Percentiles rank a stretch among this genome's conserved stretches.
These are phyloP conservation scores for Penicillium pancosmium DNA, from an alignment of 495 filamentous ascomycete species.

Conservation along the genomic window DNA sequence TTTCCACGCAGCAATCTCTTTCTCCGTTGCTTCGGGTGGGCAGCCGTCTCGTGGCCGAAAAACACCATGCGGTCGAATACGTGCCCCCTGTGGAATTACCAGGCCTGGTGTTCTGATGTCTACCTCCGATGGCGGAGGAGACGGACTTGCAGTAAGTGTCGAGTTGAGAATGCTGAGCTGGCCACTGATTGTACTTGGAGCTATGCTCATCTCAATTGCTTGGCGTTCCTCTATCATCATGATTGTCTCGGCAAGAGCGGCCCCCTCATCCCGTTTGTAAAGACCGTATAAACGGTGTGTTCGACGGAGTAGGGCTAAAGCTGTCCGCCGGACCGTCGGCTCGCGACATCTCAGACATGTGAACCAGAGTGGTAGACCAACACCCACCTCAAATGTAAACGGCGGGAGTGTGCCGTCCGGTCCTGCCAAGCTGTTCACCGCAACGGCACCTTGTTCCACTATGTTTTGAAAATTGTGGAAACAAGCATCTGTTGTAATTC, in stretches of 20 bases:
- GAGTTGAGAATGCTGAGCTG: neutral
- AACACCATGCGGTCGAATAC: slow-evolving; percentile 19
- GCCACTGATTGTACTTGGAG: neutral
- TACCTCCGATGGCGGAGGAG: neutral
- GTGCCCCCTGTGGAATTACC: slow-evolving; percentile 24
- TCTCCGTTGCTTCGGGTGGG: slow-evolving; percentile 12
- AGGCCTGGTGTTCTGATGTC: neutral
- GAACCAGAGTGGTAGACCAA: slow-evolving; percentile 40
- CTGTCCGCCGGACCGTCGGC: slow-evolving; percentile 28
- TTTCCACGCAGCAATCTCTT: slow-evolving; percentile 20
- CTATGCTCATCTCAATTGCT: slow-evolving; percentile 10
- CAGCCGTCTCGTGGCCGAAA: slow-evolving; percentile 19
- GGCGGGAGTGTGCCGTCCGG: slow-evolving; percentile 31
- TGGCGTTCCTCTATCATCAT: slow-evolving; percentile 36
- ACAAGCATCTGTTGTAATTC: slow-evolving; percentile 27
- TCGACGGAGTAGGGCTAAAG: slow-evolving; percentile 29
- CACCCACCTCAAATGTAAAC: slow-evolving; percentile 41
- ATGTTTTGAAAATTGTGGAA: slow-evolving; percentile 33
- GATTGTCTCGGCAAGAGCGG: slow-evolving; percentile 20
- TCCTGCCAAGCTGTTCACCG: slow-evolving; percentile 17
- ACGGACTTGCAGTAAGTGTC: neutral
- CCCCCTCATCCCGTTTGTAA: slow-evolving; percentile 22
- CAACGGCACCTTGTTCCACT: slow-evolving; percentile 29
- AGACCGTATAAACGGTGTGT: slow-evolving; percentile 37
- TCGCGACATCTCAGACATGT: slow-evolving; percentile 38